Percentiles rank a stretch among this genome's conserved stretches.
Conservation (phyloP, 768 basidiomycete species). For the Russula abietina region DNA sequence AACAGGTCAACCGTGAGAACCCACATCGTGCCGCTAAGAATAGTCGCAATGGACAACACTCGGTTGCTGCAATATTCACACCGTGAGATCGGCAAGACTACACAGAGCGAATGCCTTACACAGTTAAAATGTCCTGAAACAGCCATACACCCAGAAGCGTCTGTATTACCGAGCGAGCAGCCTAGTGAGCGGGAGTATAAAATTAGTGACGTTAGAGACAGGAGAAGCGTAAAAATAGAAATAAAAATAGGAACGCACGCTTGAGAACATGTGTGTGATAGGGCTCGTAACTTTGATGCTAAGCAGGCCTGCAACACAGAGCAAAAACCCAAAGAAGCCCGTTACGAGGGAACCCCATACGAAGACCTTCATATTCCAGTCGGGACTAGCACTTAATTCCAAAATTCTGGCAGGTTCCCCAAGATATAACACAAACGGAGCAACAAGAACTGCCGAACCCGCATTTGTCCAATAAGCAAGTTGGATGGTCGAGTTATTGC, state of each 20-base stretch:
- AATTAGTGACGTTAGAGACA: background rate
- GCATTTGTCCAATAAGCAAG: slow-evolving; percentile 77
- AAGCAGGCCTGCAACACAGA: slow-evolving; percentile 71
- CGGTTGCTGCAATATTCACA: slow-evolving; percentile 18
- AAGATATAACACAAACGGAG: slow-evolving; percentile 53
- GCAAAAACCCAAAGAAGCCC: slow-evolving; percentile 74
- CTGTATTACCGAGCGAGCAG: slow-evolving; percentile 78
- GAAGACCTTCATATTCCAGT: slow-evolving; percentile 51
- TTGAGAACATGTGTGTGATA: slow-evolving; percentile 81
- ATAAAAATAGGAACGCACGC: slow-evolving; percentile 43
- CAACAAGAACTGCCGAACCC: slow-evolving; percentile 58
- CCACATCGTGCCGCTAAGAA: slow-evolving; percentile 63
- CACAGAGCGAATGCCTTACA: slow-evolving; percentile 40
- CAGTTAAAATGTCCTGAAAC: slow-evolving; percentile 67
- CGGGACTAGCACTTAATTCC: slow-evolving; percentile 34
- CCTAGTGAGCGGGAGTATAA: slow-evolving; percentile 35
- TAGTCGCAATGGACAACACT: slow-evolving; percentile 42
- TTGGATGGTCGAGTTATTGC: slow-evolving; percentile 65
- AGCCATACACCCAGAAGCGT: slow-evolving; percentile 73
- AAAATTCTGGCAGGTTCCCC: slow-evolving; percentile 46
- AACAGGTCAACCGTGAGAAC: slow-evolving; percentile 22
- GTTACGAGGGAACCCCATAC: slow-evolving; percentile 62
- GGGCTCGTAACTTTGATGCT: slow-evolving; percentile 81
- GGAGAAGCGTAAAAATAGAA: background rate
- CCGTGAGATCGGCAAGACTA: background rate